phyloP scores from a whole-genome alignment of 2,329 filamentous ascomycete species.

The Sarocladiaceae sp. region DNA sequence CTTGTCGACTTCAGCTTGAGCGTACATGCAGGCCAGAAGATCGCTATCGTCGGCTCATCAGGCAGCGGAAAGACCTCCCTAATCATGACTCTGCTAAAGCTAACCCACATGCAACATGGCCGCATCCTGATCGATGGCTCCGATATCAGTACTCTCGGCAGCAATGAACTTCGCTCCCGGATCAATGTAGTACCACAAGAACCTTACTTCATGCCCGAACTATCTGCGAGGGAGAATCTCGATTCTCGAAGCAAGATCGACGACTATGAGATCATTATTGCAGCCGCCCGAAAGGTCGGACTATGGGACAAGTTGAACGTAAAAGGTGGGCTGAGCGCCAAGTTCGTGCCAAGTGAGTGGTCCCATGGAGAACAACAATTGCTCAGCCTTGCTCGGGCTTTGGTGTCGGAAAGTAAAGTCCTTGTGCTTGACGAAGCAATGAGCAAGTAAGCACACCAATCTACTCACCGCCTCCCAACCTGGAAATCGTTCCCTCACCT shows the following conservation, averaged over 20 bases:
- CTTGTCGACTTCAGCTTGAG: too few species aligned
- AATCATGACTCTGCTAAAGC: background rate
- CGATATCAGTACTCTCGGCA: background rate
- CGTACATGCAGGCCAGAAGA: too few species aligned
- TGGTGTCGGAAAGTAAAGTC: constrained; percentile 28
- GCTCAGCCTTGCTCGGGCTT: constrained; percentile 41
- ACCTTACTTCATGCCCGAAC: constrained; percentile 44
- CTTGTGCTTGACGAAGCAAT: constrained; percentile 22
- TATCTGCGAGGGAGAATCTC: constrained; percentile 35
- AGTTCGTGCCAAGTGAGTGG: constrained; percentile 26
- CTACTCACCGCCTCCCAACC: too few species aligned
- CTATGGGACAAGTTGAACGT: constrained; percentile 36
- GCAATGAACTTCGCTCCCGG: constrained; percentile 25
- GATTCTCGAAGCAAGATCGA: constrained; percentile 32
- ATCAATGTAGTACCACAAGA: constrained; percentile 52
- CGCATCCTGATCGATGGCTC: constrained; percentile 22
- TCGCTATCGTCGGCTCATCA: constrained; percentile 48
- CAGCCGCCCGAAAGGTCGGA: constrained; percentile 38
- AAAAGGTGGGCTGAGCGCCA: constrained; percentile 31
- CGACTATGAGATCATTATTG: constrained; percentile 34
- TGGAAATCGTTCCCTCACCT: too few species aligned
- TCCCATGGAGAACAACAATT: constrained; percentile 44
- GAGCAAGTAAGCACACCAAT: too few species aligned
- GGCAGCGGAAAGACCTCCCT: constrained; percentile 23
- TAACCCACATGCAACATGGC: constrained; percentile 40